Percentiles rank a stretch among this genome's conserved stretches.
phyloP scores from a whole-genome alignment of 2,329 filamentous ascomycete species.

The Ophiostoma sp. region DNA sequence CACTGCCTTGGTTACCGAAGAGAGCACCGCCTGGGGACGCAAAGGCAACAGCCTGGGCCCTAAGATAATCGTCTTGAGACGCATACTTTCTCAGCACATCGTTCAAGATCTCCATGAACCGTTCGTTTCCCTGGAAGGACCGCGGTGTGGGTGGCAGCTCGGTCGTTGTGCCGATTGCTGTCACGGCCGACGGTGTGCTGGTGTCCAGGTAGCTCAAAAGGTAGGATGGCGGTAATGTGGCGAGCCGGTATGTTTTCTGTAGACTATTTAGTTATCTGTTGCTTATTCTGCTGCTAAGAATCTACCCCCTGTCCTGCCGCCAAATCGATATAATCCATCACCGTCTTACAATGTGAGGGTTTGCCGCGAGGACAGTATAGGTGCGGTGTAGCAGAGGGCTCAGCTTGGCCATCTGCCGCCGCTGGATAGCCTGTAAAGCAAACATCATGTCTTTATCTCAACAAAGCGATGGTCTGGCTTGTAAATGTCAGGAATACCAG shows the following conservation, averaged over 20 bases:
- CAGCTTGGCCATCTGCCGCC: constrained; percentile 27
- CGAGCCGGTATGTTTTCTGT: constrained; percentile 54
- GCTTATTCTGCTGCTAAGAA: neutral
- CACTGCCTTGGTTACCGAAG: constrained; percentile 47
- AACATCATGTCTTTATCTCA: constrained; percentile 9
- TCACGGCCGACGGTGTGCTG: constrained; percentile 46
- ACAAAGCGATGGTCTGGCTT: neutral
- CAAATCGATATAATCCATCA: neutral
- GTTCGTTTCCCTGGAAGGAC: constrained; percentile 54
- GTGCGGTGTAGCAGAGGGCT: constrained; percentile 29
- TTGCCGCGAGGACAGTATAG: constrained; percentile 46
- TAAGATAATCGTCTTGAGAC: constrained; percentile 30
- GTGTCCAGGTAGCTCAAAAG: constrained; percentile 56
- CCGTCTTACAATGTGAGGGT: constrained; percentile 46
- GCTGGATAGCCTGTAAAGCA: constrained; percentile 29
- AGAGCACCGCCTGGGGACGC: constrained; percentile 52
- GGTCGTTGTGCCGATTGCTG: constrained; percentile 57
- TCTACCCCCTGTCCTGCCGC: neutral
- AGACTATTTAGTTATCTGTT: neutral
- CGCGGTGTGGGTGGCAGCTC: constrained; percentile 55
- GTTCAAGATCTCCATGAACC: constrained; percentile 44
- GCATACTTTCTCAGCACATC: constrained; percentile 33
- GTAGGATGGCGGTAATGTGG: constrained; percentile 42
- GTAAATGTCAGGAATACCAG: too few relatives aligned
- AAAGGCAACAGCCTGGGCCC: constrained; percentile 51